Base-by-base conservation (phyloP, 768 basidiomycete species). In the Melanogaster broomeanus region DNA sequence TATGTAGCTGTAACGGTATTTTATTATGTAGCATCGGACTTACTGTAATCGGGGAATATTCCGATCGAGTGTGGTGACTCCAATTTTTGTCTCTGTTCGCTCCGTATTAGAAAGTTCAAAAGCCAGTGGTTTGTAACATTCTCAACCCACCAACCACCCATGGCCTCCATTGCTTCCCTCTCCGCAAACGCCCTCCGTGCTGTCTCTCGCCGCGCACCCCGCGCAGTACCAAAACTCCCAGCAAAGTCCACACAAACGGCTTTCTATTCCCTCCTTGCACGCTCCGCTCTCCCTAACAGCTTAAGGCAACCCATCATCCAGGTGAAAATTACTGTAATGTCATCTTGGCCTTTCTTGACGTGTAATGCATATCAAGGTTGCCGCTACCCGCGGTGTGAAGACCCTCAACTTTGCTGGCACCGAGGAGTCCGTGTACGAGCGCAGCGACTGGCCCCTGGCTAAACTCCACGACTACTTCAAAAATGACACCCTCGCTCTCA, bases 401-500 rank as follows among this genome's bases (percentile, higher is more conserved):
- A 94, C 93, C 45, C 89, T 98, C 64, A 88, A 96, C 79, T 97
- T 98, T 74, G 94, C 95, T 48, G 95, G 94, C 63, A 87, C 88
- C 53, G 82, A 93, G 67, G 94, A 98, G 77, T 82, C 83, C 57
- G 91, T 98, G 41, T 98, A 95, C 66, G 95, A 98, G 77, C 91
- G 92, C 58, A 82, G 81, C 61, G 97, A 99, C 82, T 99, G 97
- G 97, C 97, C 97, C 30, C 77, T 96, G 56, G 85, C 93, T 55
- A 98, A 92, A 77, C 87, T 99, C 68, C 96, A 98, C 72, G 94
- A 98, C 71, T 99, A 96, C 82, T 97, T 99, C 83, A 98, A 98
- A 76, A 90, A 98, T 68, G 97, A 99, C 74, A 98, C 95, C 60
- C 91, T 99, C 49, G 96, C 96, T 57, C 85, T 99, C 74, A 98